phyloP scores from a whole-genome alignment of 306 rosid genomes.

The Purshia tridentata region DNA sequence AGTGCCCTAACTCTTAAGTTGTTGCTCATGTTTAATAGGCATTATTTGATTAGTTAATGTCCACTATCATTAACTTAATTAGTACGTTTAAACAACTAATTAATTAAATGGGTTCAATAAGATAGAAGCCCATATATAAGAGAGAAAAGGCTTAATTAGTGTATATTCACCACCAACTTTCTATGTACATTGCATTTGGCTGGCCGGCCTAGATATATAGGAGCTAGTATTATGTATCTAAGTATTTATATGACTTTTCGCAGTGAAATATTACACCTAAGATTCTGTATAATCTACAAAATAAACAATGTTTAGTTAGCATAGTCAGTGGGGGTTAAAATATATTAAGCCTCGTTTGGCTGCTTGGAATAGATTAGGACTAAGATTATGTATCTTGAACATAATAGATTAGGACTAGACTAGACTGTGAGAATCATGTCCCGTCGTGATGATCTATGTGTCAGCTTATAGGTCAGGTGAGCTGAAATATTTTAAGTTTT shows the following conservation, averaged over 20 bases:
- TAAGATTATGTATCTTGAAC: no score
- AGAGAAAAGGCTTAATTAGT: background rate
- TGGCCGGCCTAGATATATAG: background rate
- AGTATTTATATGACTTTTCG: background rate
- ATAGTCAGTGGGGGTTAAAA: background rate
- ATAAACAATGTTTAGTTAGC: background rate
- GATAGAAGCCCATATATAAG: background rate
- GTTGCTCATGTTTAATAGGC: background rate
- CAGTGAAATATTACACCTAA: background rate
- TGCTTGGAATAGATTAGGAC: no score
- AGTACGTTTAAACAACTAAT: background rate
- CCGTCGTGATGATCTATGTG: no score
- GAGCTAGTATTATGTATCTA: no score
- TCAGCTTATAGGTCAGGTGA: no score
- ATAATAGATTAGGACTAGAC: no score
- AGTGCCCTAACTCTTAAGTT: background rate
- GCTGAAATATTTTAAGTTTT: no score
- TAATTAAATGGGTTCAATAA: background rate
- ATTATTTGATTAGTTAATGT: background rate
- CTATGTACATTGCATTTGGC: slow-evolving; percentile 7
- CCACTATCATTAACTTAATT: background rate
- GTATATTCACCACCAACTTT: slow-evolving; percentile 10
- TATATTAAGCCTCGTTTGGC: background rate
- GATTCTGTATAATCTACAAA: background rate
- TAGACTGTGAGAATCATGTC: no score